Evolutionary conservation across 345 rosid species (phyloP), one percentile per base, ranked within the genome.

Genomic region (Erucastrum elatum): DNA sequence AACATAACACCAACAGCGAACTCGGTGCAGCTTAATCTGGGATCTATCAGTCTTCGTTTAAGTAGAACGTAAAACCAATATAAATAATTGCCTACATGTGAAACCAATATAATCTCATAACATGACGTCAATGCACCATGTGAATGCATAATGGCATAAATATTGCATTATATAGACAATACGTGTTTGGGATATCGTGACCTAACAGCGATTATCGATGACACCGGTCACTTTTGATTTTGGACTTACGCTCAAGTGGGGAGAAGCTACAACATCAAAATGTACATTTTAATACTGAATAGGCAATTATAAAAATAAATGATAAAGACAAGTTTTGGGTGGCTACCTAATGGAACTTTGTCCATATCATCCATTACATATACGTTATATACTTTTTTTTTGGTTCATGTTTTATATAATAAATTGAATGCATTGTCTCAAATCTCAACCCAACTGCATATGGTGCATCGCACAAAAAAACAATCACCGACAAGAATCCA

Each of bases 261-360:
- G 58, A 68, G 58, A 79, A 74, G 64, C 77, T 60, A 70, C 59
- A 53, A 53, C 70, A 64, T 71, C 16, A 56, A 76, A 29, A 30
- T 39, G 33, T 65, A 21, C 53, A 72, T 39, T 65, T 17, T 5
- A 30, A 72, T 21, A 73, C 11, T 17, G 25, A 51, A 51, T 64
- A 64, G 75, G 13, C 66, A 35, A 44, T 49, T 49, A 49, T 51
- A 46, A 46, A 68, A 71, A 41, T 21, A 79, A 61, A 79, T 68
- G 72, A 49, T 60, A 79, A 79, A 79, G 82, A 79, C 70, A 68
- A 68, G 78, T 79, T 74, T 74, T 79, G 82, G 75, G 82, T 74
- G 78, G 82, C 66, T 68, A 68, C 73, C 66, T 37, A 68, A 63
- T 79, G 82, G 82, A 74, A 53, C 66, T 74, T 68, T 79, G 82